phyloP scores from a whole-genome alignment of 2,329 filamentous ascomycete genomes.

The Diaporthe aspalathi region DNA sequence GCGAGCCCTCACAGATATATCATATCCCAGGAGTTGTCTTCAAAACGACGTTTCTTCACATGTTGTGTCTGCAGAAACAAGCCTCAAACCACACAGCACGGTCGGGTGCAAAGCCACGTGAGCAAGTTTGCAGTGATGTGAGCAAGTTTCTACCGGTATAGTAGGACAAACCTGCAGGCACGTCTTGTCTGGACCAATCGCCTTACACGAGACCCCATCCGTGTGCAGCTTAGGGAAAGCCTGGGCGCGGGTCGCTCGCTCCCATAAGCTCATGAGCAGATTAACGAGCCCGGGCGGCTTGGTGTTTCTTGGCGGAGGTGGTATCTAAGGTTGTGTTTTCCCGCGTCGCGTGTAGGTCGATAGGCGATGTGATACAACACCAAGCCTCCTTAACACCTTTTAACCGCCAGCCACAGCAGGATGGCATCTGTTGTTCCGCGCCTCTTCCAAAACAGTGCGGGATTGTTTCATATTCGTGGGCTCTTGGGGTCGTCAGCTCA shows the following conservation, averaged over 20 bases:
- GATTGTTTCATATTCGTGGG: neutral
- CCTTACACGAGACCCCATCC: neutral
- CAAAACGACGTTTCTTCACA: neutral
- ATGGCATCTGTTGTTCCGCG: neutral
- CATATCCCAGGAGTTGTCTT: neutral
- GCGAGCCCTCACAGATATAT: neutral
- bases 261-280: conserved; percentile 1
- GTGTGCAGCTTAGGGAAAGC: neutral
- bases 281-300: neutral
- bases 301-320: conserved; percentile 7
- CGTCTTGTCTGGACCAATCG: neutral
- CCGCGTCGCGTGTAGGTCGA: neutral
- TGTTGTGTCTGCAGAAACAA: neutral
- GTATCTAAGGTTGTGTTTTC: neutral
- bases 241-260: neutral
- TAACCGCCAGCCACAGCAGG: neutral
- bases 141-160: neutral
- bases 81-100: neutral
- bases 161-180: neutral
- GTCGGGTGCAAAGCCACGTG: neutral
- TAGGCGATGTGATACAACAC: conserved; percentile 10
- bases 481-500: neutral
- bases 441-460: neutral
- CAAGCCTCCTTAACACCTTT: neutral
- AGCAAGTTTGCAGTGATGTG: neutral